Base-by-base conservation (phyloP, 108 stramenopile species). In the Cyclotella atomus region DNA sequence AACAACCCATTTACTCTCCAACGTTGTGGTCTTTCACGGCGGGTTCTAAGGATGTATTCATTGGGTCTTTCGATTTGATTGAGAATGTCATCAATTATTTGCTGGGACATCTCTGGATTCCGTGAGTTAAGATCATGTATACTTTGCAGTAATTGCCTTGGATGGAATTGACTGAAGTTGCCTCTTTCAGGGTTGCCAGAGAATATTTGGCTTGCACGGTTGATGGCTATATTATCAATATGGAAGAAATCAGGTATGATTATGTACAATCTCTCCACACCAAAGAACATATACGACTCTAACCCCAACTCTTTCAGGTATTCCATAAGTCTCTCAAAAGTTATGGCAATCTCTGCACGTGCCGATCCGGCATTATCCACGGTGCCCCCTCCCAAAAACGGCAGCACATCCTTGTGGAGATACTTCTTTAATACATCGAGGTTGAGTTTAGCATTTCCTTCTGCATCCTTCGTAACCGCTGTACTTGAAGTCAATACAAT, bases 171-270 rank as follows among this genome's bases (percentile, higher is more conserved):
- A 4, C 65, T 6, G 20, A 30, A 49, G 3, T 65, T 21, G 10
- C 65, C 65, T 49, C 29, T 44, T 10, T 9, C 43, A 2, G 45
- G 5, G 4, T 65, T 28, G 1, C 65, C 65, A 10, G 47, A 49
- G 16, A 46, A 27, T 24, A 27, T 16, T 27, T 2, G 8, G 19
- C 65, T 65, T 27, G 65, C 65, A n/a, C 3, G 27, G 7, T 12
- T 27, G 12, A 65, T 65, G 19, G 65, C 65, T 20, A 65, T 30
- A 30, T 65, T 65, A 23, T 49, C 25, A 30, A 46, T 29, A 17
- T 65, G 65, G 43, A 65, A 65, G 24, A 49, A 30, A 29, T 65
- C 65, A n/a, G 24, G 44, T 16, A 49, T 46, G 65, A 65, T 49
- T 19, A 65, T 65, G 6, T n/a, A 1, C 8, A 9, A 9, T 10